Base-by-base conservation (phyloP, 2,329 filamentous ascomycete species). In the Cyclaneusma minus region DNA sequence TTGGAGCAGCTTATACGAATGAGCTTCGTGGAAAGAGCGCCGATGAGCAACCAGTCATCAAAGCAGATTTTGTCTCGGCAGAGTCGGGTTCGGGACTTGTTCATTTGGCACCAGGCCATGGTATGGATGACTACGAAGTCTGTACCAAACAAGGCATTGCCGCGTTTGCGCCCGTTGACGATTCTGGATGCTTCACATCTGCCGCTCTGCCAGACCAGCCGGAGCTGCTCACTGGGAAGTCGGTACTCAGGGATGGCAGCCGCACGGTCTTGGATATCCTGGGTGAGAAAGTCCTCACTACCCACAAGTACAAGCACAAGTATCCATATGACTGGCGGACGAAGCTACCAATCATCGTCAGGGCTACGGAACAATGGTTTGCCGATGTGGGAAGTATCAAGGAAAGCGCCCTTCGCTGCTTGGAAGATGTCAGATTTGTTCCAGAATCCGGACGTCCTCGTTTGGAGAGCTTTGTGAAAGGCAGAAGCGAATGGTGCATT, bases 261-360 rank as follows among this genome's bases (percentile, higher is more conserved):
- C 54, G 62, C 25, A 65, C 67, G 3, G 74, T 94, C 1, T 50
- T 95, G 17, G 59, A 73, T 2, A 58, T 89, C 26, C 58, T 94
- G 3, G 55, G 60, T 14, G 56, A 63, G 0, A 57, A 71, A 33
- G 64, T 95, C 3, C 55, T 94, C 21, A 62, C 64, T 20, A 66
- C 65, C 4, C 77, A 91, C 39, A 62, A 61, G 30, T 77, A 87
- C 46, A 64, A 63, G 27, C 89, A 98, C 59, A 95, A 93, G 50
- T 95, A 95, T 47, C 89, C 89, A 0, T 93, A 95, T 40, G 89
- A 98, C 52, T 98, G 89, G 89, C 68, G 89, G 28, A 92, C 87
- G 1, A 98, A 95, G 52, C 64, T 79, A 38, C 89, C 89, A 1
- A 75, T 98, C 25, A 83, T 98, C 32, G 70, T 91, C 17, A 62